Evolutionary conservation across 2,329 filamentous ascomycete species (phyloP), one percentile per base, ranked within the genome.

Genomic region (Penicillium sp.): DNA sequence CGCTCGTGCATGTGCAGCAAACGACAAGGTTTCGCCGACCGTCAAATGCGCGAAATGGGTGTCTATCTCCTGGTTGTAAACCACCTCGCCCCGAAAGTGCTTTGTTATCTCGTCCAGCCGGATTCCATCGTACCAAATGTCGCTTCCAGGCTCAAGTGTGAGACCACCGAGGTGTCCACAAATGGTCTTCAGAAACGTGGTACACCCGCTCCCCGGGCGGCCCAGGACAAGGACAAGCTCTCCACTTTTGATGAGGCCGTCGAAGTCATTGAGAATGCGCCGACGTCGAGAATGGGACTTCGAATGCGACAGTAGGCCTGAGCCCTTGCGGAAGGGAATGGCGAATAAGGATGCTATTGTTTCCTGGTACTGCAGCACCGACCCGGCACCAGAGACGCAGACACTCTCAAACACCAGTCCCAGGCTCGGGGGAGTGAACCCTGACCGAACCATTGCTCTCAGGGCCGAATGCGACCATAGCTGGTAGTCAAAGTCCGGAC

Each of bases 171-270:
- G 55, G 76, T 95, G 91, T 64, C 92, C 92, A 19, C 90, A 86
- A 62, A 96, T 85, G 0, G 91, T 91, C 82, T 95, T 96, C 65
- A 96, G 81, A 66, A 95, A 88, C 1, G 92, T 96, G 13, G 90
- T 91, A 76, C 92, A 96, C 53, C 78, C 78, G 53, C 71, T 73
- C 1, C 76, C 76, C 2, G 76, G 76, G n/a, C 74, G 71, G 30
- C 76, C 76, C 17, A 79, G 67, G 3, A 79, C 76, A 26, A 78
- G 65, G 3, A 77, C 63, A 64, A 78, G 69, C 62, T 79, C 84
- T 0, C 84, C 84, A 61, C 77, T 78, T 58, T 80, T 79, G 57
- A 86, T 68, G 0, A 82, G 67, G 6, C 83, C 83, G 61, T 85
- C 77, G 63, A 85, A 85, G 58, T 80, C 75, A 35, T 78, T 78